Base-by-base conservation (phyloP, 2,329 filamentous ascomycete species). In the Diplocarpon rosae region DNA sequence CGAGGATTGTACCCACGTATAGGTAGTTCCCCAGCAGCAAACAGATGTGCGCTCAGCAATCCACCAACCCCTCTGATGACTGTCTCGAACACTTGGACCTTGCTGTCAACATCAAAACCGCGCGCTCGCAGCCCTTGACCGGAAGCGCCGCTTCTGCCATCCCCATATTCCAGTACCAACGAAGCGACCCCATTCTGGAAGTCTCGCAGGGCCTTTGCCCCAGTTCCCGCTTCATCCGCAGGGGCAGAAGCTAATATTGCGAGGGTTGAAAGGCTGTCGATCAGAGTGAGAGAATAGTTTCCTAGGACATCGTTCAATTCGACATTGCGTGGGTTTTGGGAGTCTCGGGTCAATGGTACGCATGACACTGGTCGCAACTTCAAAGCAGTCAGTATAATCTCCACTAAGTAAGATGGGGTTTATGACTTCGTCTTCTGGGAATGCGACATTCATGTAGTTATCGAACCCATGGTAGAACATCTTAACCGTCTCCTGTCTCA, bases 401-500 rank as follows among this genome's bases (percentile, higher is more conserved):
- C 13, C n/a, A 20, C 5, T n/a, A n/a, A 6, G 11, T n/a, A 37
- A n/a, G 17, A 28, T 27, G 12, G 28, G 24, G 16, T 27, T 59
- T 41, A 9, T 10, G 62, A 80, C 78, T 75, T 92, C 92, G 60
- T 98, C 92, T 65, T 96, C 92, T 11, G 92, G 92, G 60, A 95
- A 98, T 46, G 89, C 92, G 64, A 94, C 73, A 53, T 76, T 68
- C 80, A 95, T 92, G 69, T 98, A 98, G 64, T 90, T 94, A 66
- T 89, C 80, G 68, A 81, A 96, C 48, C 92, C 92, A 70, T 98
- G 92, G 65, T 94, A 95, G 69, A 96, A 96, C 74, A 96, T 87
- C 55, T 85, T 73, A 46, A 79, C 74, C 10, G 77, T 79, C 46
- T 78, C 72, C 52, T 68, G 69, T 42, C 78, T 71, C 56, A 82